These are phyloP conservation scores for Pestalotiopsis sp. DNA, from an alignment of 2,329 filamentous ascomycete species.

Conservation along the genomic window DNA sequence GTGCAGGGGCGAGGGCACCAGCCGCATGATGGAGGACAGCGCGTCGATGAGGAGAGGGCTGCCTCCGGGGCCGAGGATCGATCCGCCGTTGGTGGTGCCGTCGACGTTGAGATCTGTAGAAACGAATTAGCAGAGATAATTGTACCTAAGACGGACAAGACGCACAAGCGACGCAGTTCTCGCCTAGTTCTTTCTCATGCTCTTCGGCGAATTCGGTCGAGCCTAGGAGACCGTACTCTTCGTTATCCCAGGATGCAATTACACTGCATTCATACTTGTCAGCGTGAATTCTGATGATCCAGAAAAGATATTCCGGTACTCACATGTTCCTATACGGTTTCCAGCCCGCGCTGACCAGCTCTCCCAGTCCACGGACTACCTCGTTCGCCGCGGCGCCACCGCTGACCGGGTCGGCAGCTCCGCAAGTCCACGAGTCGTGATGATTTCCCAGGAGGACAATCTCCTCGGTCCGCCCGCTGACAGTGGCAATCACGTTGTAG, in stretches of 20 bases:
- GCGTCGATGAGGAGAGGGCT: constrained; percentile 64
- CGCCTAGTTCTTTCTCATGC: constrained; percentile 65
- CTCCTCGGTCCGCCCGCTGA: constrained; percentile 71
- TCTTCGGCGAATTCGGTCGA: constrained; percentile 80
- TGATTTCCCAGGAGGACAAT: constrained; percentile 73
- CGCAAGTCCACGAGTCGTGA: constrained; percentile 74
- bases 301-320: constrained; percentile 50
- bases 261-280: constrained; percentile 67
- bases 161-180: constrained; percentile 62
- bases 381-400: constrained; percentile 72
- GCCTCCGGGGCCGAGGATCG: constrained; percentile 52
- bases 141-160: background rate
- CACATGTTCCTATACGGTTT: constrained; percentile 48
- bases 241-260: constrained; percentile 60
- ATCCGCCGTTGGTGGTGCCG: constrained; percentile 59
- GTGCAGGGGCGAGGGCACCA: constrained; percentile 52
- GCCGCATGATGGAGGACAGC: constrained; percentile 52
- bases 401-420: constrained; percentile 72
- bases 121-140: constrained; percentile 8
- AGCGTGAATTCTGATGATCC: constrained; percentile 68
- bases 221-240: constrained; percentile 72
- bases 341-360: constrained; percentile 67
- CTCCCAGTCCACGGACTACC: constrained; percentile 66
- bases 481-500: constrained; percentile 67
- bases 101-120: constrained; percentile 64